These are phyloP conservation scores for Aspergillus puulaauensis DNA, from an alignment of 2,329 filamentous ascomycete genomes.

Conservation along the genomic window DNA sequence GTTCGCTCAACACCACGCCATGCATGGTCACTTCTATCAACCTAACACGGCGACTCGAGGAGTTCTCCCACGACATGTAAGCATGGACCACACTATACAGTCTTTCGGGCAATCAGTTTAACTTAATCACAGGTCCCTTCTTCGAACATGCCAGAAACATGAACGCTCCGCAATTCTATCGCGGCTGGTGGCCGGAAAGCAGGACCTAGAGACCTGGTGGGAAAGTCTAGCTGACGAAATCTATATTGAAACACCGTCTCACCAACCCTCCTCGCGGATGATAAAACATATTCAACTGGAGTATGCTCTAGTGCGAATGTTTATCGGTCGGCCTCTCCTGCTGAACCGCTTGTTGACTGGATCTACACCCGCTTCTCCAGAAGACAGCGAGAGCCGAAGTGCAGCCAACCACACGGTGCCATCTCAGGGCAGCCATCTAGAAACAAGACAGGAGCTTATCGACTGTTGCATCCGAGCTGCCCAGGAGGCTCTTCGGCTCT, in stretches of 20 bases:
- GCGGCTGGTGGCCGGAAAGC: constrained; percentile 9
- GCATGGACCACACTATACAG: not conserved
- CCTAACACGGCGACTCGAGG: constrained; percentile 20
- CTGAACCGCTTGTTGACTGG: constrained; percentile 22
- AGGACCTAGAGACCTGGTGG: constrained; percentile 17
- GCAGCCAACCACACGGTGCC: not conserved
- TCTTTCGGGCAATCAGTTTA: not conserved
- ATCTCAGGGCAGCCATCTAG: not conserved
- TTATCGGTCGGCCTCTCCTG: constrained; percentile 51
- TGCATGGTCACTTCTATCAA: constrained; percentile 37
- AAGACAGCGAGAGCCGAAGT: not conserved
- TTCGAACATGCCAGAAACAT: constrained; percentile 15
- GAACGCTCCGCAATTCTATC: constrained; percentile 11
- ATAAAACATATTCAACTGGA: constrained; percentile 38
- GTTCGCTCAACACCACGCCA: constrained; percentile 24
- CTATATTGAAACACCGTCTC: not conserved
- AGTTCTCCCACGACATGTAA: constrained; percentile 23
- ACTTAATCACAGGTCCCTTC: constrained; percentile 8
- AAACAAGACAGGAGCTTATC: constrained; percentile 17
- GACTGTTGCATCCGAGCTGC: constrained; percentile 29
- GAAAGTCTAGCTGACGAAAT: constrained; percentile 2
- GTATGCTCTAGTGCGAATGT: constrained; percentile 51
- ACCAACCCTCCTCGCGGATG: constrained; percentile 12
- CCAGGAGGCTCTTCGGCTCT: constrained; percentile 26
- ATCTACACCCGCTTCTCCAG: constrained; percentile 1